Conservation (phyloP, 768 basidiomycete species). For the Agaricus sinodeliciosus region DNA sequence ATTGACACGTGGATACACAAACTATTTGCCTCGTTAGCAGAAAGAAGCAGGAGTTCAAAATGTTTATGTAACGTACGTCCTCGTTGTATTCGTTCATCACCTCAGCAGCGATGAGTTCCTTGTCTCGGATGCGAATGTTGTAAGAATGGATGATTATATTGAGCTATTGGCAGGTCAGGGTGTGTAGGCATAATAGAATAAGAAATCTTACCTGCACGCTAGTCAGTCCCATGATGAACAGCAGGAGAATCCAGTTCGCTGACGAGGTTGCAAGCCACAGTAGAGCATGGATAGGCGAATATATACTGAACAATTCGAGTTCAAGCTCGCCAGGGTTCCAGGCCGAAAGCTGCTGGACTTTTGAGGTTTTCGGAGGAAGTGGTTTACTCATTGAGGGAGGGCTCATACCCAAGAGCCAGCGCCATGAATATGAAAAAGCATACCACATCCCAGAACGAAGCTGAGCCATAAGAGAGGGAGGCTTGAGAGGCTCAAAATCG, state of each 20-base stretch:
- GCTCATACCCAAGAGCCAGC: slow-evolving; percentile 61
- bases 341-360: slow-evolving; percentile 71
- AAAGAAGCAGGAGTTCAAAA: background rate
- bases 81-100: slow-evolving; percentile 82
- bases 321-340: slow-evolving; percentile 77
- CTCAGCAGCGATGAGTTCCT: slow-evolving; percentile 66
- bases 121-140: slow-evolving; percentile 65
- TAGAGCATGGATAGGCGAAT: slow-evolving; percentile 71
- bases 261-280: slow-evolving; percentile 67
- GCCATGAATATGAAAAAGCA: slow-evolving; percentile 47
- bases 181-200: background rate
- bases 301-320: slow-evolving; percentile 60
- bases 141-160: slow-evolving; percentile 49
- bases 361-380: slow-evolving; percentile 33
- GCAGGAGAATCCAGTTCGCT: slow-evolving; percentile 72
- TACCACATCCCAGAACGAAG: slow-evolving; percentile 42
- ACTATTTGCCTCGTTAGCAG: slow-evolving; percentile 34
- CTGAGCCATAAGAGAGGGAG: slow-evolving; percentile 40
- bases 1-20: slow-evolving; percentile 77
- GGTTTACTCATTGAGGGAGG: slow-evolving; percentile 30
- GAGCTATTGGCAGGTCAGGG: slow-evolving; percentile 28
- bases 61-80: slow-evolving; percentile 40
- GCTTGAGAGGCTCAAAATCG: slow-evolving; percentile 36
- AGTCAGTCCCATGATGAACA: slow-evolving; percentile 60
- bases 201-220: slow-evolving; percentile 51